phyloP scores from a whole-genome alignment of 805 yeast genomes.

The Spathaspora arborariae region DNA sequence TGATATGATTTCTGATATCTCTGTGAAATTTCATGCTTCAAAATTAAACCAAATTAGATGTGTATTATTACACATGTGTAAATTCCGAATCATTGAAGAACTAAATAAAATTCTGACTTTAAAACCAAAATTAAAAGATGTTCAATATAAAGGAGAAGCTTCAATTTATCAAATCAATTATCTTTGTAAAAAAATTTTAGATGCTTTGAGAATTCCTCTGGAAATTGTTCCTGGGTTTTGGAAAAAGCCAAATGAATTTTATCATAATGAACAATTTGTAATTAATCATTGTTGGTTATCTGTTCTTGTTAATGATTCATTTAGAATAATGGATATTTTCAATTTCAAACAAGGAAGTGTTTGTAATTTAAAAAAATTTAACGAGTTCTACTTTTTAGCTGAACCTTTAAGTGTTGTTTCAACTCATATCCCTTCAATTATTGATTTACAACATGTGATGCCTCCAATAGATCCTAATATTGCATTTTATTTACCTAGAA shows the following conservation, averaged over 20 bases:
- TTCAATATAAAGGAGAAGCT: conserved; percentile 49
- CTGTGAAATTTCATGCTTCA: conserved; percentile 34
- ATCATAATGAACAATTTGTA: conserved; percentile 48
- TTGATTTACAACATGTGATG: conserved; percentile 76
- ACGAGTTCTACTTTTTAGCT: conserved; percentile 70
- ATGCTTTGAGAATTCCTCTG: conserved; percentile 64
- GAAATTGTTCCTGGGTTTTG: conserved; percentile 80
- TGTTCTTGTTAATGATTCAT: conserved; percentile 68
- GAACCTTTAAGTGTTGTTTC: conserved; percentile 73
- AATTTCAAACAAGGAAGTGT: conserved; percentile 30
- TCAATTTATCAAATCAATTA: conserved; percentile 72
- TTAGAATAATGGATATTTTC: conserved; percentile 69
- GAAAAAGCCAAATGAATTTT: conserved; percentile 67
- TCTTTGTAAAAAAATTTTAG: conserved; percentile 70
- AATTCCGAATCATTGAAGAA: conserved; percentile 47
- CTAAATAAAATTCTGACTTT: conserved; percentile 30
- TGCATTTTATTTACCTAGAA: conserved; percentile 78
- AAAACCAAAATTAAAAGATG: conserved; percentile 40
- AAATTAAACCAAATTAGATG: conserved; percentile 56
- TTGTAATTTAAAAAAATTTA: conserved; percentile 30
- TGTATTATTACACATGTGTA: conserved; percentile 64
- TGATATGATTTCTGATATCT: conserved; percentile 39
- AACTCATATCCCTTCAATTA: conserved; percentile 81
- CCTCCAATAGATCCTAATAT: conserved; percentile 80
- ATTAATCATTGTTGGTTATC: conserved; percentile 89